Conservation (phyloP, 768 basidiomycete genomes). For the Pisolithus microcarpus region DNA sequence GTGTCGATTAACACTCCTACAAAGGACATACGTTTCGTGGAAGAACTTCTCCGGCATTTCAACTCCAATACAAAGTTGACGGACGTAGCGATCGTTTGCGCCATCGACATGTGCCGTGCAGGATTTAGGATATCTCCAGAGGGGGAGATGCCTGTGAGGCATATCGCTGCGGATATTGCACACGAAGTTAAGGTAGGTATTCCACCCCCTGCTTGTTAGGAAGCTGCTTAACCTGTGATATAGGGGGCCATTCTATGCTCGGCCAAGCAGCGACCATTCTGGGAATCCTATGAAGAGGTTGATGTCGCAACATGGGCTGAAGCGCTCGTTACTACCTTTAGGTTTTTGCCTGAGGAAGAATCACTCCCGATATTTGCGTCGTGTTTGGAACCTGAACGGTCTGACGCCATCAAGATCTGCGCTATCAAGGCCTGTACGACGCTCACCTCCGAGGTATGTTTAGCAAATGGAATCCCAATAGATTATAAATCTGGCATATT, state of each 20-base stretch:
- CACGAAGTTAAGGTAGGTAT: conserved; percentile 67
- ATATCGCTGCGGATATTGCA: conserved; percentile 65
- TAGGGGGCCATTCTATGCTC: conserved; percentile 20
- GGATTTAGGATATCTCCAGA: conserved; percentile 47
- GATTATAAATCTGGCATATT: conserved; percentile 6
- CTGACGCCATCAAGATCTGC: conserved; percentile 74
- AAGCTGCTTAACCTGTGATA: conserved; percentile 1
- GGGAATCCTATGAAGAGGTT: conserved; percentile 61
- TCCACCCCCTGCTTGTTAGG: conserved; percentile 14
- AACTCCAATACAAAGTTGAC: conserved; percentile 47
- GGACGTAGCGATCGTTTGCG: conserved; percentile 65
- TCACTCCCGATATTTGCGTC: conserved; percentile 50
- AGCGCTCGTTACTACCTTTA: conserved; percentile 63
- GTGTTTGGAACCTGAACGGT: conserved; percentile 70
- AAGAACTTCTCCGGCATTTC: conserved; percentile 56
- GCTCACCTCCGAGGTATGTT: conserved; percentile 54
- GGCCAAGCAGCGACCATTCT: conserved; percentile 53
- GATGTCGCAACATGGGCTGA: conserved; percentile 76
- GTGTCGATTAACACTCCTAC: conserved; percentile 2
- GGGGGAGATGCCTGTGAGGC: conserved; percentile 55
- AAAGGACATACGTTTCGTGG: conserved; percentile 50
- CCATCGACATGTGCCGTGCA: conserved; percentile 71
- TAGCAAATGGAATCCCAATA: background rate
- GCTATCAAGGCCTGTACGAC: conserved; percentile 70
- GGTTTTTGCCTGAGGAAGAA: conserved; percentile 61